Percentiles rank a stretch among this genome's conserved stretches.
Conservation (phyloP, 2,329 filamentous ascomycete genomes). For the Byssoonygena ceratinophila region DNA sequence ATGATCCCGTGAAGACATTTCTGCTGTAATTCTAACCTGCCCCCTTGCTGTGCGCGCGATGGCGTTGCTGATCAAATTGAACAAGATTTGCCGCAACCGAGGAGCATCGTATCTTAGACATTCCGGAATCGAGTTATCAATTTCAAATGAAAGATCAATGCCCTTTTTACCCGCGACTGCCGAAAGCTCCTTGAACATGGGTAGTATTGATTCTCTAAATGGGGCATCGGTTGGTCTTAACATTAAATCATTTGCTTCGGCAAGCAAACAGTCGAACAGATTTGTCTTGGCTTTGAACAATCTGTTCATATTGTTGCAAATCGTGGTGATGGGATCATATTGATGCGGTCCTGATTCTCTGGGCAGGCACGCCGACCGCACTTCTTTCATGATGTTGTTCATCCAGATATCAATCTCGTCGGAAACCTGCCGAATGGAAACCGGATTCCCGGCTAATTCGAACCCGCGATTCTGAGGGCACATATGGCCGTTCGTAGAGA, state of each 20-base stretch:
- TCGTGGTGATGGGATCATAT: neutral
- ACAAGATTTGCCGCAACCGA: constrained; percentile 1
- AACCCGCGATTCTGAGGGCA: neutral
- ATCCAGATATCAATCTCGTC: constrained; percentile 5
- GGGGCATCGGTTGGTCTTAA: neutral
- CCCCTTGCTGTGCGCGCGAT: constrained; percentile 1
- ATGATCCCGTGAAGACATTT: neutral
- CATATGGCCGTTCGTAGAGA: neutral
- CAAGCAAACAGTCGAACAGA: constrained; percentile 1
- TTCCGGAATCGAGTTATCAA: constrained; percentile 5
- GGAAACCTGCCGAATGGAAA: constrained; percentile 2
- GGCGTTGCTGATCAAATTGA: neutral
- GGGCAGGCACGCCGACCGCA: neutral
- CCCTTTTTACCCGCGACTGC: neutral
- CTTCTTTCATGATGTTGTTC: constrained; percentile 5
- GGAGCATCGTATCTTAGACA: constrained; percentile 3
- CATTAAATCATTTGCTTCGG: neutral
- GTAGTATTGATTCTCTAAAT: constrained; percentile 3
- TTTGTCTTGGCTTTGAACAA: neutral
- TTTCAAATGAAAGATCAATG: neutral
- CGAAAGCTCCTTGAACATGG: constrained; percentile 2
- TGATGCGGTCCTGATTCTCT: neutral
- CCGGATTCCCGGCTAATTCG: neutral
- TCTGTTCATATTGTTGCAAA: constrained; percentile 3
- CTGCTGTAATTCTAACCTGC: neutral